phyloP scores from a whole-genome alignment of 805 yeast species.

The Dipodascus albidus region DNA sequence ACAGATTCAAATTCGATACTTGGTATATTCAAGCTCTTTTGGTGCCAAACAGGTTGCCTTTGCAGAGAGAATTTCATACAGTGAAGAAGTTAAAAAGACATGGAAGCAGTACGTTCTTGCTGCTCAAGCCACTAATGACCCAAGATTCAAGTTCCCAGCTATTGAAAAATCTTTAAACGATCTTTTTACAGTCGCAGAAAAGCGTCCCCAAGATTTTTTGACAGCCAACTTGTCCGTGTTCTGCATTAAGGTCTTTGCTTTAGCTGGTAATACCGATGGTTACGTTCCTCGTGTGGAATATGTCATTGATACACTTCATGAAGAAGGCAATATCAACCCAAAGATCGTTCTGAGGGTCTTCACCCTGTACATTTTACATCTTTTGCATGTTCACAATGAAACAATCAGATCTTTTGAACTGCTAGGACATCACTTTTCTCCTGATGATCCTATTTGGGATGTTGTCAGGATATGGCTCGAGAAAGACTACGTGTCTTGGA shows the following conservation, averaged over 20 bases:
- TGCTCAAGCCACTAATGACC: not conserved
- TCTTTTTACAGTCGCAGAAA: not conserved
- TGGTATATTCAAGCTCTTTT: not conserved
- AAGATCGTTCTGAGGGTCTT: not conserved
- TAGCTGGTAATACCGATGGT: not conserved
- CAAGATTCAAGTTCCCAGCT: not conserved
- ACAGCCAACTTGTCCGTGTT: not conserved
- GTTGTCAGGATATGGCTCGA: not conserved
- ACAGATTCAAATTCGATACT: not conserved
- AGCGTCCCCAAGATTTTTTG: not conserved
- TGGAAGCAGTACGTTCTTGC: not conserved
- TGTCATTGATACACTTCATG: not conserved
- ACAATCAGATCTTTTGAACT: not conserved
- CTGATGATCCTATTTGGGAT: not conserved
- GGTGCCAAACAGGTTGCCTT: not conserved
- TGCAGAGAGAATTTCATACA: not conserved
- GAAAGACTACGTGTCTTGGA: not conserved
- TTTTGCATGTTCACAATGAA: not conserved
- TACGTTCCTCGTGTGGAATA: not conserved
- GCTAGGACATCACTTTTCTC: not conserved
- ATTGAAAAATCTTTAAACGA: not conserved
- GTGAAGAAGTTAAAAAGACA: not conserved
- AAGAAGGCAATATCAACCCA: not conserved
- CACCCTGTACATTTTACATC: not conserved
- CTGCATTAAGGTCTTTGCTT: not conserved